Conservation (phyloP, 179 eudicot species). For the Drosera spatulata region DNA sequence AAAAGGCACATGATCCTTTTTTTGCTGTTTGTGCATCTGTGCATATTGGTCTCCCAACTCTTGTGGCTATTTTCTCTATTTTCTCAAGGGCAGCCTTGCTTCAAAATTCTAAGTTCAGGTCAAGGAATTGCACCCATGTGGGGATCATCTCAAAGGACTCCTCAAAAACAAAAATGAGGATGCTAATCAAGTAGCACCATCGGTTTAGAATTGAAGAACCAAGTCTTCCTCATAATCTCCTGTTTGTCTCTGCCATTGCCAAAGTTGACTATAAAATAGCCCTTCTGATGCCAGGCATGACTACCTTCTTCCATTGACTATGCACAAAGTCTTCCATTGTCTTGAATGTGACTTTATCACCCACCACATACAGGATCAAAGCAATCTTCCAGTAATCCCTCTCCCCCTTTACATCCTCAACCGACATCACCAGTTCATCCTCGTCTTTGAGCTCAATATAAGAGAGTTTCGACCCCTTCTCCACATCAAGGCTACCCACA, state of each 20-base stretch:
- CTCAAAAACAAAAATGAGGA: not conserved
- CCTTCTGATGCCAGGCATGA: not conserved
- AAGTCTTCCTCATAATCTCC: not conserved
- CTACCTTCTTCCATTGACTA: not conserved
- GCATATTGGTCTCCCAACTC: not conserved
- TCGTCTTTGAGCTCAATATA: not conserved
- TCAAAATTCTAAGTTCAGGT: not conserved
- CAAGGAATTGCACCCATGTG: not conserved
- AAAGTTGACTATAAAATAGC: not conserved
- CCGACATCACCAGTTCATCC: not conserved
- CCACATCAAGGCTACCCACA: too few species aligned
- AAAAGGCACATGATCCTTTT: not conserved
- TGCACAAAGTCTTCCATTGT: not conserved
- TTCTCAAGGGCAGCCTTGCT: not conserved
- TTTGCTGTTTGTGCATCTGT: not conserved
- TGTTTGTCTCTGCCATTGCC: not conserved
- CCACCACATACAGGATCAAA: not conserved
- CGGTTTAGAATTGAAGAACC: not conserved
- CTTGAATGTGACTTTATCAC: not conserved
- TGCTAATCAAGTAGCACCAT: not conserved
- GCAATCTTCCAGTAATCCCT: not conserved
- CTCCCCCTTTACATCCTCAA: not conserved
- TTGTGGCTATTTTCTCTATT: not conserved
- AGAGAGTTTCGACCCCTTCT: too few species aligned
- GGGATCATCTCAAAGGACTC: not conserved